These are phyloP conservation scores for Mollisia scopiformis DNA, from an alignment of 2,329 filamentous ascomycete species.

Conservation along the genomic window DNA sequence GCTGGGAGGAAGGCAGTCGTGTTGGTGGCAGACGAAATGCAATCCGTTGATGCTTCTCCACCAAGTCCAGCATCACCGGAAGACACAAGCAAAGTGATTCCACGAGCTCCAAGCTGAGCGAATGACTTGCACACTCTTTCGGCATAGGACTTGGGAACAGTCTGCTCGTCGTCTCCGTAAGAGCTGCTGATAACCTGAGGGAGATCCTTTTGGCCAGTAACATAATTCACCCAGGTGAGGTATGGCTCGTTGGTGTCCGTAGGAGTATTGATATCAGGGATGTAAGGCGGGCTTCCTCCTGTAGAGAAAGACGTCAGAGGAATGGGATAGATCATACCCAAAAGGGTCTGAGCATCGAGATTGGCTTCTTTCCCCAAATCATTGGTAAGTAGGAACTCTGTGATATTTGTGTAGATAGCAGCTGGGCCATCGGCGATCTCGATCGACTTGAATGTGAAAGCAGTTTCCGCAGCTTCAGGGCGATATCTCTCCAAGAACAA, in stretches of 20 bases:
- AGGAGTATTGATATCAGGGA: slow-evolving; percentile 44
- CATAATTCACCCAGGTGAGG: slow-evolving; percentile 54
- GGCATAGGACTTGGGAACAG: slow-evolving; percentile 55
- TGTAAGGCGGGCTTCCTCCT: slow-evolving; percentile 55
- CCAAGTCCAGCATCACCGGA: slow-evolving; percentile 55
- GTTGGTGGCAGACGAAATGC: slow-evolving; percentile 57
- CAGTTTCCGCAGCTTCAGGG: slow-evolving; percentile 16
- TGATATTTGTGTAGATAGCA: slow-evolving; percentile 20
- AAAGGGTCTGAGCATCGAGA: slow-evolving; percentile 58
- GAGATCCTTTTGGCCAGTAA: slow-evolving; percentile 49
- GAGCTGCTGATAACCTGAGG: slow-evolving; percentile 60
- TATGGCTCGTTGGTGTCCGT: slow-evolving; percentile 65
- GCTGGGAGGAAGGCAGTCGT: slow-evolving; percentile 54
- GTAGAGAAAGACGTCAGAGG: slow-evolving; percentile 57
- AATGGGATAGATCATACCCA: slow-evolving; percentile 56
- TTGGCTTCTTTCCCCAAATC: slow-evolving; percentile 49
- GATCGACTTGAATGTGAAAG: slow-evolving; percentile 15
- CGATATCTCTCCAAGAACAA: slow-evolving; percentile 23
- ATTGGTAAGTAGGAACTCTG: slow-evolving; percentile 6
- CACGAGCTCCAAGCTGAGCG: slow-evolving; percentile 54
- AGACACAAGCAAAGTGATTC: slow-evolving; percentile 52
- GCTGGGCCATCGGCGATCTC: slow-evolving; percentile 21
- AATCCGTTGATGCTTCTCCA: slow-evolving; percentile 41
- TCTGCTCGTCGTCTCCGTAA: slow-evolving; percentile 63
- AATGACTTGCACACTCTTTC: slow-evolving; percentile 55